Base-by-base conservation (phyloP, 352 stramenopile genomes). In the Phytopythium aichiense region DNA sequence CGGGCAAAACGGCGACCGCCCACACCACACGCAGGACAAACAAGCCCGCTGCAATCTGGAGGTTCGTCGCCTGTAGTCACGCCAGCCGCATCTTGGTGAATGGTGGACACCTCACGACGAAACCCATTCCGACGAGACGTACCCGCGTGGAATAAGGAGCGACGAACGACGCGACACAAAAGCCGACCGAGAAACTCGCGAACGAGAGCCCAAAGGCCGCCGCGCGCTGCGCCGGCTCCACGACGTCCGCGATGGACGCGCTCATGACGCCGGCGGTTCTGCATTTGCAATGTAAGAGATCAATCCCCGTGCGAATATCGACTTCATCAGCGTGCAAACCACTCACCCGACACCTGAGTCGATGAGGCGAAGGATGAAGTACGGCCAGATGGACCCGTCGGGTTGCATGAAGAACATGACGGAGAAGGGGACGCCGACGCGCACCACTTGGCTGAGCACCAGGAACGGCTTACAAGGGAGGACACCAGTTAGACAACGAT, bases 351-450 rank as follows among this genome's bases (percentile, higher is more conserved):
- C 87, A 22, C 79, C 72, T 7, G 66, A 77, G 60, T 79, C 73
- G 16, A 88, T 60, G 37, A 91, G 79, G 11, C 67, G 75, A 4
- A 90, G 64, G 16, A 79, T 31, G 33, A 87, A 91, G 56, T 85
- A 92, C 22, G 82, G 76, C 30, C 58, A 71, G 40, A 92, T 91
- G 40, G 79, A 73, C 0, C 82, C 79, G 31, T 58, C 58, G 9
- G 70, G 74, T 51, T 87, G 61, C 59, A 76, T 76, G 50, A 92
- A 91, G 48, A 80, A 87, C 62, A 92, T 84, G 50, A 91, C 68
- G 22, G 82, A 74, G 51, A 92, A 91, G 16, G 82, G 85, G 13
- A 77, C 75, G 6, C 70, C 74, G 49, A 91, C 33, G n/a, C 80
- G 77, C 46, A 83, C 58, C 7, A 88, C 23, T 60, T 92, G 84